Conservation (phyloP, 1,284 basidiomycete genomes). For the Dichomitus squalens region DNA sequence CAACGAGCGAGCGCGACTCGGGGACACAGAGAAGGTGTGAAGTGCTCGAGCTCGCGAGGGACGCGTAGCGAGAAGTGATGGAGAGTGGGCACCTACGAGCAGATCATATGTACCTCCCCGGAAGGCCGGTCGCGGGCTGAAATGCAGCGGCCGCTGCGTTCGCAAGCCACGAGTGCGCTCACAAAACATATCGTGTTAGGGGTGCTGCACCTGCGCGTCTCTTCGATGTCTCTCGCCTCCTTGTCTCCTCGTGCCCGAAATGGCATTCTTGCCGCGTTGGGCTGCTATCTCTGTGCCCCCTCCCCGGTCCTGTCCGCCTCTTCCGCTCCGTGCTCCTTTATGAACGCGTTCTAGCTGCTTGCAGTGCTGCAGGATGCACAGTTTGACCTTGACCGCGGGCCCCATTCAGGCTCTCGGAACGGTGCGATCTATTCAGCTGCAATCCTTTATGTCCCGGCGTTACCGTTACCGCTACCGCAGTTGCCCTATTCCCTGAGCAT, state of each 20-base stretch:
- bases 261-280: constrained; percentile 20
- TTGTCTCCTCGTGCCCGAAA: constrained; percentile 33
- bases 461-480: background rate
- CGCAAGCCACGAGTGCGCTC: background rate
- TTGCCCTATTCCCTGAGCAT: background rate
- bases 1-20: background rate
- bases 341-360: constrained; percentile 16
- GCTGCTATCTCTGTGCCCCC: constrained; percentile 1
- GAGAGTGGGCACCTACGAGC: background rate
- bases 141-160: constrained; percentile 2
- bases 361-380: constrained; percentile 8
- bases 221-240: constrained; percentile 27
- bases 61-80: background rate
- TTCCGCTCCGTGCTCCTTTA: constrained; percentile 22
- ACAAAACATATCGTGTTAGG: constrained; percentile 21
- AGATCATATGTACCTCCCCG: constrained; percentile 19
- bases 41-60: background rate
- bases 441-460: constrained; percentile 6
- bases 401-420: constrained; percentile 4
- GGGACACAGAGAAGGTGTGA: background rate
- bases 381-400: background rate
- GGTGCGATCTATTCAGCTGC: background rate
- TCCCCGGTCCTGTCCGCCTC: constrained; percentile 16
- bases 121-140: constrained; percentile 14
- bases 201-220: constrained; percentile 23